Evolutionary conservation across 1,284 basidiomycete species (phyloP).

Genomic region (Trichosporon ovoides): DNA sequence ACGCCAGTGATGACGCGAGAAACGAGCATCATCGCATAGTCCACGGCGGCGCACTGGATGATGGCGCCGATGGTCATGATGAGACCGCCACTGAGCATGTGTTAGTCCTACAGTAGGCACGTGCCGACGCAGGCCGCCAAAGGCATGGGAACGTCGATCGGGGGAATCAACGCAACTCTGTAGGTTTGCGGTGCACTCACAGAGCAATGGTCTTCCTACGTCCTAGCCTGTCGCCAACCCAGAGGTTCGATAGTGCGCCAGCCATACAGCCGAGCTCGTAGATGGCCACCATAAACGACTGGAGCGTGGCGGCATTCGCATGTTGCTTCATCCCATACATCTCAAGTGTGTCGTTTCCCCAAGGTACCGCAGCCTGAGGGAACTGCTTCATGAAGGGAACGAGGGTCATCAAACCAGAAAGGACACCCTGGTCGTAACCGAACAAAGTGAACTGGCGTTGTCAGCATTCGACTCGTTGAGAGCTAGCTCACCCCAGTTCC

Average conservation of each 20-base stretch:
- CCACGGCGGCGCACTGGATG: conserved; percentile 45
- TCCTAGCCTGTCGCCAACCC: conserved; percentile 45
- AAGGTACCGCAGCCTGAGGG: conserved; percentile 15
- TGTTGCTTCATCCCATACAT: conserved; percentile 5
- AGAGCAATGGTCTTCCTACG: conserved; percentile 29
- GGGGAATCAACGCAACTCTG: no score
- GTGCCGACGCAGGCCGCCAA: no score
- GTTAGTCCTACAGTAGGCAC: no score
- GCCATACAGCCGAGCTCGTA: conserved; percentile 48
- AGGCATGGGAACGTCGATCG: no score
- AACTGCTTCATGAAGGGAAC: conserved; percentile 29
- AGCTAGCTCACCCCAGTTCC: conserved; percentile 12
- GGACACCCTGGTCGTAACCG: conserved; percentile 41
- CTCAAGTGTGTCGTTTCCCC: conserved; percentile 2
- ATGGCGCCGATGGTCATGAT: conserved; percentile 50
- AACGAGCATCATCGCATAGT: conserved; percentile 48
- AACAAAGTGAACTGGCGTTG: conserved; percentile 17
- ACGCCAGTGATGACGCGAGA: conserved; percentile 48
- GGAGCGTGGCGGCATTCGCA: conserved; percentile 27
- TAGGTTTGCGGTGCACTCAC: no score
- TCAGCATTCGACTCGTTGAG: background rate
- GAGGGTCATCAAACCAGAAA: conserved; percentile 44
- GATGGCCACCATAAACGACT: conserved; percentile 45
- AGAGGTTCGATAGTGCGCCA: conserved; percentile 48
- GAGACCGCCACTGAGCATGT: conserved; percentile 22